Evolutionary conservation across 305 asterid species (phyloP).

Genomic region (Fraxinus sp.): DNA sequence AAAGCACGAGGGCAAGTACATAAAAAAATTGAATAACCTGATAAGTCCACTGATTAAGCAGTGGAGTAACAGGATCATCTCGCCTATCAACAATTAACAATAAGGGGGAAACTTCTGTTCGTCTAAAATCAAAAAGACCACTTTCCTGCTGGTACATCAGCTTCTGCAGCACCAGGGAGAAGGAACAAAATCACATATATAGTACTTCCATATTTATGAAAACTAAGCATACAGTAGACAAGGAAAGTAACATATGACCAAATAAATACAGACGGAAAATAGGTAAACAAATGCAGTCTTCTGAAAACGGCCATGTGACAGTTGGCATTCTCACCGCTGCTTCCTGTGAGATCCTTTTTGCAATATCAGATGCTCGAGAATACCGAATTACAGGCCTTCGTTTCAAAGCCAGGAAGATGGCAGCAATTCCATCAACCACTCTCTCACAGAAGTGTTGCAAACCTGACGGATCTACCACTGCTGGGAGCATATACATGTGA

Average conservation of each 20-base stretch:
- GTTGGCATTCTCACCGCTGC: constrained; percentile 58
- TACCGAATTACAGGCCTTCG: constrained; percentile 88
- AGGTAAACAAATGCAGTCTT: background rate
- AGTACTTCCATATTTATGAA: constrained; percentile 12
- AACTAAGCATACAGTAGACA: constrained; percentile 4
- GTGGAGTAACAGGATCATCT: constrained; percentile 95
- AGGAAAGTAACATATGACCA: constrained; percentile 20
- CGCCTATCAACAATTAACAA: constrained; percentile 88
- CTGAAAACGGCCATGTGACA: constrained; percentile 1
- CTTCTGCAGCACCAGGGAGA: constrained; percentile 54
- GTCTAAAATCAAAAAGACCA: constrained; percentile 92
- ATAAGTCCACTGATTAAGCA: constrained; percentile 97
- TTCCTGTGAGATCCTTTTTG: constrained; percentile 92
- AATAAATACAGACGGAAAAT: background rate
- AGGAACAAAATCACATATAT: constrained; percentile 24
- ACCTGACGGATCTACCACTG: constrained; percentile 85
- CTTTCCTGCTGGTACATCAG: constrained; percentile 99
- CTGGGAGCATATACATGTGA: constrained; percentile 87
- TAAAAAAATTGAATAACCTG: constrained; percentile 53
- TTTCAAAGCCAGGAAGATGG: constrained; percentile 79
- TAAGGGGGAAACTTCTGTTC: constrained; percentile 90
- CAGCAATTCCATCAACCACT: constrained; percentile 87
- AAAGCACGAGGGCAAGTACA: constrained; percentile 12
- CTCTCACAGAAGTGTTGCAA: constrained; percentile 78
- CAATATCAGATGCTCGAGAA: constrained; percentile 85